Evolutionary conservation across 202 grass and related monocot species (phyloP).

Genomic region (Musa balbisiana): DNA sequence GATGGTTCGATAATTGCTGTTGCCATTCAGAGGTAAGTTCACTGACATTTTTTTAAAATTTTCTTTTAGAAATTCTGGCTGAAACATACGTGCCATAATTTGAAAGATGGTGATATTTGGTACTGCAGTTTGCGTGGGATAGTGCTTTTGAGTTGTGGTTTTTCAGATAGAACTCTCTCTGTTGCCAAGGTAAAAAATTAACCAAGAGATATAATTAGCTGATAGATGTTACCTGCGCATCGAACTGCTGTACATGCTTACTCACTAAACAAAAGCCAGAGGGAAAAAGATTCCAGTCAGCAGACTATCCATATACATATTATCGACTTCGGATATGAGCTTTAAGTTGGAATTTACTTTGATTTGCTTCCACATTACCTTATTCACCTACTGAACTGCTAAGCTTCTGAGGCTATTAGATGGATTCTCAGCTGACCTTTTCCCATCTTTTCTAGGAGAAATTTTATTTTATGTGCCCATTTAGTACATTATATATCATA

Average conservation of each 20-base stretch:
- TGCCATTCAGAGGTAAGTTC: conserved; percentile 5
- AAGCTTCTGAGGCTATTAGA: neutral
- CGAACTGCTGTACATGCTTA: neutral
- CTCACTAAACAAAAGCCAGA: neutral
- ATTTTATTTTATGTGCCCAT: neutral
- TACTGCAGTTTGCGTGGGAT: conserved; percentile 62
- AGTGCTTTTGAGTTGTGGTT: conserved; percentile 62
- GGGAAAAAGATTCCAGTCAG: neutral
- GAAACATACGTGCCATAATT: neutral
- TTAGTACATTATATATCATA: neutral
- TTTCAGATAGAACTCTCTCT: conserved; percentile 47
- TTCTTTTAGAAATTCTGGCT: conserved; percentile 6
- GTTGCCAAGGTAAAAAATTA: conserved; percentile 47
- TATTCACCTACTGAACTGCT: neutral
- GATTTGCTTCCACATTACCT: too few species aligned
- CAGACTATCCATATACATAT: too few species aligned
- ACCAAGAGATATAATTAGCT: neutral
- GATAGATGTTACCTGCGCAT: neutral
- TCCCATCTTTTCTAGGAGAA: neutral
- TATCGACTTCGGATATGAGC: neutral
- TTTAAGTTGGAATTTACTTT: too few species aligned
- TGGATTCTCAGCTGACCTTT: neutral
- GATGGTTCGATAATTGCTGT: conserved; percentile 10
- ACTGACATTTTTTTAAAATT: neutral
- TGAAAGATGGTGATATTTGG: conserved; percentile 23